Evolutionary conservation across 495 filamentous ascomycete species (phyloP).

Genomic region (Penicilliopsis zonata): DNA sequence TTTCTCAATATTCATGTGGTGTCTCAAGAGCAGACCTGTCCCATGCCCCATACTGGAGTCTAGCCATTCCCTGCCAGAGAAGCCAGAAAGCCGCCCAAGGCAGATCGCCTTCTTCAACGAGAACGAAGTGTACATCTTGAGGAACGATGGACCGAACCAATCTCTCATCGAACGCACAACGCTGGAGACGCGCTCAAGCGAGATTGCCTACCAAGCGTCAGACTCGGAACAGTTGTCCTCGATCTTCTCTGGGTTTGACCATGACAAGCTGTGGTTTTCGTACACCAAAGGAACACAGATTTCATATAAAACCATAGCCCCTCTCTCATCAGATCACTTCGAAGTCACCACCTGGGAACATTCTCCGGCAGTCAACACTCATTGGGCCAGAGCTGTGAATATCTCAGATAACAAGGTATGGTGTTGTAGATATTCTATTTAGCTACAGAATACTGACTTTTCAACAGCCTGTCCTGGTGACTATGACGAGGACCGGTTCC

Average conservation of each 20-base stretch:
- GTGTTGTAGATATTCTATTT: neutral
- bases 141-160: constrained; percentile 18
- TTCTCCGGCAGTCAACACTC: constrained; percentile 24
- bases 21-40: constrained; percentile 36
- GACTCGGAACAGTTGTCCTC: constrained; percentile 27
- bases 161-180: constrained; percentile 24
- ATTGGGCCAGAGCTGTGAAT: constrained; percentile 26
- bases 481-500: constrained; percentile 57
- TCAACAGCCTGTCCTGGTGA: constrained; percentile 25
- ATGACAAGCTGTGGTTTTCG: constrained; percentile 32
- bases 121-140: constrained; percentile 31
- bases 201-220: constrained; percentile 17
- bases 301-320: constrained; percentile 19
- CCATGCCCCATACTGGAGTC: constrained; percentile 32
- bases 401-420: constrained; percentile 29
- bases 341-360: constrained; percentile 15
- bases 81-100: constrained; percentile 19
- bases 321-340: constrained; percentile 6
- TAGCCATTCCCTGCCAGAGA: constrained; percentile 31
- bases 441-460: constrained; percentile 7
- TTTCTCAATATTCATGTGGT: constrained; percentile 55
- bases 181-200: constrained; percentile 24
- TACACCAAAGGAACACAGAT: constrained; percentile 14
- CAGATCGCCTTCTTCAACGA: constrained; percentile 34
- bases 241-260: constrained; percentile 24